Base-by-base conservation (phyloP, 768 basidiomycete genomes). In the Rhizopogon vesiculosus region DNA sequence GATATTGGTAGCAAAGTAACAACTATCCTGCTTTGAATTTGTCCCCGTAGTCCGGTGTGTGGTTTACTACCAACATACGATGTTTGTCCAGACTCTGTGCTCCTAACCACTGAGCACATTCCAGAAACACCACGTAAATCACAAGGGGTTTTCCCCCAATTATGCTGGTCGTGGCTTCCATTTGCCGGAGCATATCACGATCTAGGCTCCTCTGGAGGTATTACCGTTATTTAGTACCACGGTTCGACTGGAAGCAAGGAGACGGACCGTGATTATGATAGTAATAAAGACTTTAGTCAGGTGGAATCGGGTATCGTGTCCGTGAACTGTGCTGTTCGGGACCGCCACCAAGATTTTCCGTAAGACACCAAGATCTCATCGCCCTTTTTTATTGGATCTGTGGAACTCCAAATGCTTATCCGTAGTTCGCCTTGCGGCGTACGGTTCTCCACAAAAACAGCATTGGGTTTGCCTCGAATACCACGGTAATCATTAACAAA, bases 401-500 rank as follows among this genome's bases (percentile, higher is more conserved):
- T 72, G 46, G 72, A 74, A 55, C 82, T 87, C 84, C 87, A 88
- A 33, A 98, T 78, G 57, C 85, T 78, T 81, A 97, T 94, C 49
- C 83, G 74, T 59, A 89, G 69, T 67, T 88, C 89, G 16, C 88
- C 91, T 35, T 59, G 62, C 18, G 56, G 59, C 9, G 75, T 76
- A 56, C 81, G 73, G 39, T 72, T 69, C 42, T 91, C 89, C 49
- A 76, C 72, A 62, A 93, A 93, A 29, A 80, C 61, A 0, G 84
- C 87, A 61, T 93, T 93, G 4, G 91, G 84, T 65, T 75, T 85
- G 22, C 69, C 67, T 48, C 66, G 73, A n/a, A 93, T 76, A 2
- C 92, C 91, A 54, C 94, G 80, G 70, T 87, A 98, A 74, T 96
- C 94, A 62, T 97, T 97, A 56, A 92, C 77, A 66, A 96, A 94